These are phyloP conservation scores for Nannochloropsis salina DNA, from an alignment of 108 stramenopile species.

Conservation along the genomic window DNA sequence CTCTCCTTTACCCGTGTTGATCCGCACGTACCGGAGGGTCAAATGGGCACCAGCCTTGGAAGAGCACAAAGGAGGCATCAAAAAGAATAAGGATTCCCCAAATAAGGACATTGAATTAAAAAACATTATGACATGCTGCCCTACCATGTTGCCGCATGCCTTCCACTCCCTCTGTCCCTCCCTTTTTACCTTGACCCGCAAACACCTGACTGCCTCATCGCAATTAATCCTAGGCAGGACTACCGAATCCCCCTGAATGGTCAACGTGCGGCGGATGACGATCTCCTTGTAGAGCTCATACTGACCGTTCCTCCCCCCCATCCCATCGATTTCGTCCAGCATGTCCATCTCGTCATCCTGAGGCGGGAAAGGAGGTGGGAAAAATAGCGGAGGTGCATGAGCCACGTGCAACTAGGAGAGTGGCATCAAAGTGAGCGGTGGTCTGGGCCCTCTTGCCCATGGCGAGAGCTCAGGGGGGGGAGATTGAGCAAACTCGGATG, in stretches of 20 bases:
- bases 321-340: background rate
- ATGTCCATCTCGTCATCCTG: background rate
- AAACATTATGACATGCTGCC: too few relatives aligned
- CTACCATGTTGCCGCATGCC: too few relatives aligned
- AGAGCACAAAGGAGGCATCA: background rate
- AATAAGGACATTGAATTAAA: too few relatives aligned
- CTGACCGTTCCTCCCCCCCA: background rate
- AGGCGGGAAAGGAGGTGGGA: background rate
- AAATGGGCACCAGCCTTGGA: background rate
- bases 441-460: too few relatives aligned
- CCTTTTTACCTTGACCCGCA: background rate
- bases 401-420: too few relatives aligned
- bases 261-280: slow-evolving; percentile 2
- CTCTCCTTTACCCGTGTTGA: background rate
- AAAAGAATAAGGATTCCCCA: background rate
- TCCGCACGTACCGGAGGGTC: background rate
- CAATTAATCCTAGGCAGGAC: background rate
- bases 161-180: too few relatives aligned
- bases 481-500: too few relatives aligned
- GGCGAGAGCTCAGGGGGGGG: too few relatives aligned
- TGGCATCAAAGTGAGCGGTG: too few relatives aligned
- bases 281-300: background rate
- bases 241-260: background rate
- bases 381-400: background rate
- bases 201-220: background rate